phyloP scores from a whole-genome alignment of 257 asterid genomes.

The Thymus quinquecostatus region DNA sequence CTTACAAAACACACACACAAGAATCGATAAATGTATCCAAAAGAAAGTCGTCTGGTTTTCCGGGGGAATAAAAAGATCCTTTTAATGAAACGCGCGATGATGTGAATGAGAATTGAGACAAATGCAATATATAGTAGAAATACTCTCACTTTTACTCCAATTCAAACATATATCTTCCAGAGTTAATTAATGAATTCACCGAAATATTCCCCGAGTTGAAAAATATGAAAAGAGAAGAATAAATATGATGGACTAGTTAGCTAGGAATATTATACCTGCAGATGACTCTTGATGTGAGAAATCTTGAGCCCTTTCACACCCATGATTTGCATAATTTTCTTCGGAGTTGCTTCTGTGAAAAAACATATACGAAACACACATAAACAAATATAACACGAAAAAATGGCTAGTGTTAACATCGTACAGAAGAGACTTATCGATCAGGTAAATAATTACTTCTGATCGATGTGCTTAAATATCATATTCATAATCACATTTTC shows the following conservation, averaged over 20 bases:
- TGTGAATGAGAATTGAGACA: too few species aligned
- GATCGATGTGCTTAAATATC: too few species aligned
- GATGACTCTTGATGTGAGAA: conserved; percentile 65
- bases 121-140: too few species aligned
- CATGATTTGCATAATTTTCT: conserved; percentile 56
- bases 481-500: background rate
- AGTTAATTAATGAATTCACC: background rate
- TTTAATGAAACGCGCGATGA: too few species aligned
- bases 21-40: background rate
- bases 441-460: too few species aligned
- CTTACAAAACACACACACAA: too few species aligned
- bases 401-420: too few species aligned
- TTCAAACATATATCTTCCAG: too few species aligned
- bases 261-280: conserved; percentile 37
- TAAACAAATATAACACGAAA: background rate
- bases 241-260: background rate
- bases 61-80: too few species aligned
- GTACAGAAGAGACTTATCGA: too few species aligned
- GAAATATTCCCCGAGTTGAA: background rate
- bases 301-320: conserved; percentile 49
- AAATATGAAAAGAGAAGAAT: background rate
- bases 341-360: conserved; percentile 59
- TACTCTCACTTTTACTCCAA: too few species aligned
- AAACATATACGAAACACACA: too few species aligned
- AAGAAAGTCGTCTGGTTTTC: background rate